Evolutionary conservation across 305 asterid genomes (phyloP).

Genomic region (Solanum hybrid): DNA sequence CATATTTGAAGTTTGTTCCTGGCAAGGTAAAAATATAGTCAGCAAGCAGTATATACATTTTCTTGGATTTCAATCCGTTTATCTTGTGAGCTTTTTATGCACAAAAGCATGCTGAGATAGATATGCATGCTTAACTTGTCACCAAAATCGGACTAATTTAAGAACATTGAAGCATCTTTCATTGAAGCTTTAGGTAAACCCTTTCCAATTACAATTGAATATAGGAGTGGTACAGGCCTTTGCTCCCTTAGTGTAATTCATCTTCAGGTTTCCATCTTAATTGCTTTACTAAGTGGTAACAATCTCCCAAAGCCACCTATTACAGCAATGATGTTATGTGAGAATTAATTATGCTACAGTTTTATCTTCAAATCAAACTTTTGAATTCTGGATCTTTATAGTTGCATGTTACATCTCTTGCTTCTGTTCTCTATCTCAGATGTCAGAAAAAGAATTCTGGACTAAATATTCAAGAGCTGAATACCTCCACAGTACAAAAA

Average conservation of each 20-base stretch:
- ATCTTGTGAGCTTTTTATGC: background rate
- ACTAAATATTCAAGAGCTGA: conserved; percentile 82
- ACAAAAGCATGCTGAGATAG: background rate
- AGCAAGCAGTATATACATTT: background rate
- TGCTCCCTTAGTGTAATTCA: background rate
- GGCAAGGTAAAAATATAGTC: conserved; percentile 34
- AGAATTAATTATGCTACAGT: conserved; percentile 3
- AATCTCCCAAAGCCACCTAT: background rate
- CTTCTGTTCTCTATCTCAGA: conserved; percentile 26
- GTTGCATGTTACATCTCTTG: background rate
- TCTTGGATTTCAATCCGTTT: conserved; percentile 1
- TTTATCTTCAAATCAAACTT: conserved; percentile 2
- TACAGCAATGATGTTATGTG: background rate
- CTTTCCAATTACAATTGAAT: background rate
- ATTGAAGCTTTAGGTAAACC: background rate
- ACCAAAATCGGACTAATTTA: background rate
- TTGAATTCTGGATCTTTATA: background rate
- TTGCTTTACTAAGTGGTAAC: conserved; percentile 1
- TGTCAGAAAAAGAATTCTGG: conserved; percentile 81
- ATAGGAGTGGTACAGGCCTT: background rate
- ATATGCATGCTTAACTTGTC: background rate
- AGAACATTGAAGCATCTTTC: background rate
- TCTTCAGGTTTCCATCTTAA: background rate
- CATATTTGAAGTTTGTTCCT: conserved; percentile 70
- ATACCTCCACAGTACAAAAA: conserved; percentile 79